phyloP scores from a whole-genome alignment of 2,329 filamentous ascomycete genomes.

The Fusarium falciforme region DNA sequence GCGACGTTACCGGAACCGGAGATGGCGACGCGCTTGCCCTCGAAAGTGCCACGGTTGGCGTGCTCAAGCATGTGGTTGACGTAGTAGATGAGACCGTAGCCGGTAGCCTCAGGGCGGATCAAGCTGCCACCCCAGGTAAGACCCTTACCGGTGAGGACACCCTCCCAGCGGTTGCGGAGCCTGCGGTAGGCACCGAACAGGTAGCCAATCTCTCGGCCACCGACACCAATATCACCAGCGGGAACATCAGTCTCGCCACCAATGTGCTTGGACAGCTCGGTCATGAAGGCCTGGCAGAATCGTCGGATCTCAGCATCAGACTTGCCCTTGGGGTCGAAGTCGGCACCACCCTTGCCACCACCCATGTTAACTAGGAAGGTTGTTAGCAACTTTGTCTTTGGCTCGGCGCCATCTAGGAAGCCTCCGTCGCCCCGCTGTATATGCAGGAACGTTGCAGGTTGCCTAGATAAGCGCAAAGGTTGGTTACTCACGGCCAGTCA shows the following conservation, averaged over 20 bases:
- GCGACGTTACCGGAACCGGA: constrained; percentile 98
- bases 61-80: constrained; percentile 95
- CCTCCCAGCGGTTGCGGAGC: constrained; percentile 91
- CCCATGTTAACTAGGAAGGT: constrained; percentile 73
- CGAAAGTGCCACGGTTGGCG: constrained; percentile 85
- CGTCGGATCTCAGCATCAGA: constrained; percentile 96
- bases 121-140: constrained; percentile 90
- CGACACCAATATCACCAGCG: constrained; percentile 96
- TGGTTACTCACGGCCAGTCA: constrained; percentile 82
- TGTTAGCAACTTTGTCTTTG: constrained; percentile 26
- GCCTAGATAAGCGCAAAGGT: background rate
- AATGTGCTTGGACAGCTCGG: constrained; percentile 94
- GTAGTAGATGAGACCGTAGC: constrained; percentile 97
- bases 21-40: constrained; percentile 93
- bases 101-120: constrained; percentile 96
- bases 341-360: constrained; percentile 96
- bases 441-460: constrained; percentile 23
- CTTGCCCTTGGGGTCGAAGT: constrained; percentile 99
- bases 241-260: constrained; percentile 96
- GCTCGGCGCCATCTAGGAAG: background rate
- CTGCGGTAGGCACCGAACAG: constrained; percentile 95
- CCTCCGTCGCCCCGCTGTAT: constrained; percentile 17
- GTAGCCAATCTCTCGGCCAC: constrained; percentile 91
- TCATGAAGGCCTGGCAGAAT: constrained; percentile 98
- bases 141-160: constrained; percentile 96